phyloP scores from a whole-genome alignment of 768 basidiomycete species.

The Pisolithus tinctorius region DNA sequence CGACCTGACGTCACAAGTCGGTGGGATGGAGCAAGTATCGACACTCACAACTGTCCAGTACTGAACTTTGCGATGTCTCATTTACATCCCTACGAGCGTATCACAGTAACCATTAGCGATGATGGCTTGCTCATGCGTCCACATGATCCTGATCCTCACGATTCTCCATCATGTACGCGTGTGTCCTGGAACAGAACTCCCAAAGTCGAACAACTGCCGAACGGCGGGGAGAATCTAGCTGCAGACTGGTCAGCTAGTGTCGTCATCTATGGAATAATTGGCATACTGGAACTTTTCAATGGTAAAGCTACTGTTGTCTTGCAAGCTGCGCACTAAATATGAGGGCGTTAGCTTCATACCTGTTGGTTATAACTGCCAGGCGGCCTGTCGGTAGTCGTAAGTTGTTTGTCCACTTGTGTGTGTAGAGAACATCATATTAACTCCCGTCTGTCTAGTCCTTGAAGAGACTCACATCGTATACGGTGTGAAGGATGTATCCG shows the following conservation, averaged over 20 bases:
- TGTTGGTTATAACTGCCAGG: conserved; percentile 64
- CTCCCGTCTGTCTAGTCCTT: conserved; percentile 44
- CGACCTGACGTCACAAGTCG: no score
- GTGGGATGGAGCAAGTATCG: no score
- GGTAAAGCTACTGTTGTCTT: conserved; percentile 33
- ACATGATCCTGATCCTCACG: conserved; percentile 30
- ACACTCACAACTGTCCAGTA: background rate
- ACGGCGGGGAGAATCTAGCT: conserved; percentile 25
- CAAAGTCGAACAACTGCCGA: conserved; percentile 45
- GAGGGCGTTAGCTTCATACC: conserved; percentile 55
- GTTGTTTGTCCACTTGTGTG: conserved; percentile 28
- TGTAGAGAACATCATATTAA: no score
- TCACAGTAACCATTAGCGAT: conserved; percentile 52
- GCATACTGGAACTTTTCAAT: conserved; percentile 64
- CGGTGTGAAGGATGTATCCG: conserved; percentile 57
- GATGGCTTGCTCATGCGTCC: conserved; percentile 67
- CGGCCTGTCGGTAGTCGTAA: conserved; percentile 59
- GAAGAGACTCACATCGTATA: conserved; percentile 58
- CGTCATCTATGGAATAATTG: conserved; percentile 71
- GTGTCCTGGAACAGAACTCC: conserved; percentile 56
- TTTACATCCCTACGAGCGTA: conserved; percentile 63
- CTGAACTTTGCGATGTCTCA: conserved; percentile 65
- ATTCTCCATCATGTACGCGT: conserved; percentile 37
- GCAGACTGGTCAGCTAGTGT: conserved; percentile 51
- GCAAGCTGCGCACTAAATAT: conserved; percentile 4